Evolutionary conservation across 768 basidiomycete genomes (phyloP).

Genomic region (Russula sp.): DNA sequence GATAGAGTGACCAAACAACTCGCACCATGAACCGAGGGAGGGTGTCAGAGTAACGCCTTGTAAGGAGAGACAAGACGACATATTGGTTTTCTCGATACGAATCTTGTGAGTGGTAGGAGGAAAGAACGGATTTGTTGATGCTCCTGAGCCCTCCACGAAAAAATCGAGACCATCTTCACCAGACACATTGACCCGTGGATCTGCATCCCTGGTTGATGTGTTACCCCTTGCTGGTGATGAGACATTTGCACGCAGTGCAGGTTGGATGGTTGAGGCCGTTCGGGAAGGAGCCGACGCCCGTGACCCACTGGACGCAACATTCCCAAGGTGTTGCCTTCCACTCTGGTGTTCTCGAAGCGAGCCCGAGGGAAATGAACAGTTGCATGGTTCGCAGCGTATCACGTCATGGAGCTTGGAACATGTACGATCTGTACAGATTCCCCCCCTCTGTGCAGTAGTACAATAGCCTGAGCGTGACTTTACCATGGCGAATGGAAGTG

Average conservation of each 20-base stretch:
- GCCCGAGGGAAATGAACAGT: not conserved
- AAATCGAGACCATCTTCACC: conserved; percentile 23
- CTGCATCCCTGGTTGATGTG: not conserved
- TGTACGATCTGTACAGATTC: not conserved
- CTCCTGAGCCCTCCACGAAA: not conserved
- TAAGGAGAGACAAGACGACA: conserved; percentile 4
- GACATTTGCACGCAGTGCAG: not conserved
- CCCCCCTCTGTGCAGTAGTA: not conserved
- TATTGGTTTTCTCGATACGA: conserved; percentile 1
- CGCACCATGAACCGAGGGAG: conserved; percentile 7
- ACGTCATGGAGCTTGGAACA: not conserved
- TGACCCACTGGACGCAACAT: not conserved
- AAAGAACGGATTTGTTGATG: not conserved
- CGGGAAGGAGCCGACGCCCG: not conserved
- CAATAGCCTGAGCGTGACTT: not conserved
- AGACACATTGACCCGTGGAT: conserved; percentile 14
- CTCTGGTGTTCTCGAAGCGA: conserved; percentile 5
- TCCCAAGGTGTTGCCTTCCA: conserved; percentile 15
- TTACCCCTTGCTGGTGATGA: not conserved
- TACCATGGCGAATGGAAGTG: conserved; percentile 1
- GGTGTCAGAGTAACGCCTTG: not conserved
- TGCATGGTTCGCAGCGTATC: conserved; percentile 32
- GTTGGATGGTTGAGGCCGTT: not conserved
- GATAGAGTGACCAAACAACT: not conserved
- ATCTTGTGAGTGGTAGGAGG: not conserved